These are phyloP conservation scores for Solanum virginianum DNA, from an alignment of 257 asterid genomes.

Conservation along the genomic window DNA sequence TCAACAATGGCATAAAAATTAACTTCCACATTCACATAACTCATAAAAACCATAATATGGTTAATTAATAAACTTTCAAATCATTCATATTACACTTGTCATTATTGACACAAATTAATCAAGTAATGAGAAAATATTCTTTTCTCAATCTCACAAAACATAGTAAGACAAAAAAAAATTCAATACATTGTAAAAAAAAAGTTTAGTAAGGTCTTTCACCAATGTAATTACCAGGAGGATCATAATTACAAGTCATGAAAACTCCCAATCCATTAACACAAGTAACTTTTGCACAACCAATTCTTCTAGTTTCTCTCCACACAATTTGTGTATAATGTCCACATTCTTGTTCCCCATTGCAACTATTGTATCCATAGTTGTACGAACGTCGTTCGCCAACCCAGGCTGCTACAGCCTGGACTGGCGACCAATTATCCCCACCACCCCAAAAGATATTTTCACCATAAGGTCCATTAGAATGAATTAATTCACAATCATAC, in stretches of 20 bases:
- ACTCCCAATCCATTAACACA: constrained; percentile 27
- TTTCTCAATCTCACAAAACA: not conserved
- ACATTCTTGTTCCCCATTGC: constrained; percentile 22
- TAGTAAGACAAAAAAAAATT: not conserved
- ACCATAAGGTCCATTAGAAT: constrained; percentile 34
- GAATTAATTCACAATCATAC: constrained; percentile 25
- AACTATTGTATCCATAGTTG: constrained; percentile 24
- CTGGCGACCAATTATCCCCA: constrained; percentile 27
- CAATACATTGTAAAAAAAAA: not conserved
- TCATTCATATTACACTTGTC: not conserved
- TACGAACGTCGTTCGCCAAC: constrained; percentile 20
- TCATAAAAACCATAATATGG: not conserved
- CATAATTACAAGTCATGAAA: constrained; percentile 42
- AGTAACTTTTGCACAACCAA: constrained; percentile 31
- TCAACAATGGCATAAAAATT: not conserved
- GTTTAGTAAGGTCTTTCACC: constrained; percentile 39
- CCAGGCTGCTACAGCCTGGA: constrained; percentile 40
- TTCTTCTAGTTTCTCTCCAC: constrained; percentile 22
- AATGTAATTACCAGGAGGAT: constrained; percentile 45
- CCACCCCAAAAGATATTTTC: constrained; percentile 49
- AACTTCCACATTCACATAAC: not conserved
- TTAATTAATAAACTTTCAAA: not conserved
- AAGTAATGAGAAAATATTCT: not conserved
- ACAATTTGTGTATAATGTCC: constrained; percentile 50
- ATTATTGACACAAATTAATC: not conserved